phyloP scores from a whole-genome alignment of 2,329 filamentous ascomycete species.

The Diaporthe batatas region DNA sequence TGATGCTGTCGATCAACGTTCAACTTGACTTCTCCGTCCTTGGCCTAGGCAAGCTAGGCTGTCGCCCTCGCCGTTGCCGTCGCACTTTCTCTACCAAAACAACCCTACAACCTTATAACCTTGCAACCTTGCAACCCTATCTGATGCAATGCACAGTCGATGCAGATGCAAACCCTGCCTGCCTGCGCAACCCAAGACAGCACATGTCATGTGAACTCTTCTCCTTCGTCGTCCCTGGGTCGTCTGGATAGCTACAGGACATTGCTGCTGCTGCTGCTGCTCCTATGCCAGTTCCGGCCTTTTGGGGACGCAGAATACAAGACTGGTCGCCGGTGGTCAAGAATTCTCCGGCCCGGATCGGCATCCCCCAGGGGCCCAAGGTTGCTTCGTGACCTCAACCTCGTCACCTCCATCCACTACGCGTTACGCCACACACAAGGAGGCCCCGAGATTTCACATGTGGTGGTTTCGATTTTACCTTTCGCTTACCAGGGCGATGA shows the following conservation, averaged over 20 bases:
- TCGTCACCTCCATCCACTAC: background rate
- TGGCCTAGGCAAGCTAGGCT: background rate
- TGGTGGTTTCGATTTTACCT: slow-evolving; percentile 18
- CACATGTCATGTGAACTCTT: slow-evolving; percentile 29
- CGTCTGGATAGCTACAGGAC: background rate
- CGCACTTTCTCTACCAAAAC: background rate
- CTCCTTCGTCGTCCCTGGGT: background rate
- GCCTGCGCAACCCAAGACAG: slow-evolving; percentile 19
- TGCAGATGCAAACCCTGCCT: slow-evolving; percentile 34
- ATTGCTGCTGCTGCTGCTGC: no score
- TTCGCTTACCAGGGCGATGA: slow-evolving; percentile 32
- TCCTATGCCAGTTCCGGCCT: slow-evolving; percentile 1
- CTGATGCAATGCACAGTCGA: slow-evolving; percentile 39
- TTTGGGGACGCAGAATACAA: background rate
- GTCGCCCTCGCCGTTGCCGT: slow-evolving; percentile 13
- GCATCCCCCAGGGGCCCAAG: background rate
- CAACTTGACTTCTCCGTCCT: background rate
- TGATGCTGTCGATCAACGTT: background rate
- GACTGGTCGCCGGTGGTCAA: slow-evolving; percentile 1
- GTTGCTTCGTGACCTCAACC: background rate
- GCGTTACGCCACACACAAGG: background rate
- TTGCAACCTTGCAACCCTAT: background rate
- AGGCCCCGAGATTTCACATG: background rate
- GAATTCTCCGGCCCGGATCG: slow-evolving; percentile 29
- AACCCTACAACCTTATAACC: background rate